Percentiles rank a stretch among this genome's conserved stretches.
Conservation (phyloP, 2,329 filamentous ascomycete genomes). For the Aspergillus terreus region DNA sequence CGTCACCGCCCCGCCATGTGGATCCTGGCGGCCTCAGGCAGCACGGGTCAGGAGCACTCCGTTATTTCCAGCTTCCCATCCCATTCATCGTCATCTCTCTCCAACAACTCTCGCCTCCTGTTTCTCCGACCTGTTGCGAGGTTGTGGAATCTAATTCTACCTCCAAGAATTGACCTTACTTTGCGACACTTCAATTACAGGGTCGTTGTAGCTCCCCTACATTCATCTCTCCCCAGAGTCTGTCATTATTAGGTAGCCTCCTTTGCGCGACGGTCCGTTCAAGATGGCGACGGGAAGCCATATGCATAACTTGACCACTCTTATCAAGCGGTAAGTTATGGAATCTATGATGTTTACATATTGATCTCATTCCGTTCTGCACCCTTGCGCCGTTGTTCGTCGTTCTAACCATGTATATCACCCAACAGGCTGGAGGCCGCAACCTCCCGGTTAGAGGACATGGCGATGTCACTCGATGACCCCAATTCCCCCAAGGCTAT, state of each 20-base stretch:
- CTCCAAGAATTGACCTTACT: neutral
- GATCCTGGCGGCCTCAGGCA: slow-evolving; percentile 16
- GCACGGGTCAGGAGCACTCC: slow-evolving; percentile 21
- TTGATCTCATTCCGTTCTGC: neutral
- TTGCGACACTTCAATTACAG: neutral
- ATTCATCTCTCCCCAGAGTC: slow-evolving; percentile 22
- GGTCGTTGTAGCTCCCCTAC: neutral
- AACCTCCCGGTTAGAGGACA: slow-evolving; percentile 92
- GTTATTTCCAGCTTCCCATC: slow-evolving; percentile 3
- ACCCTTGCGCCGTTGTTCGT: neutral
- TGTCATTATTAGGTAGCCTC: slow-evolving; percentile 3
- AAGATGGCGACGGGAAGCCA: slow-evolving; percentile 68
- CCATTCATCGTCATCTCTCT: neutral
- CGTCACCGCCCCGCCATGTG: slow-evolving; percentile 16
- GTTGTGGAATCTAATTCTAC: neutral
- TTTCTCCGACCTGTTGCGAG: neutral
- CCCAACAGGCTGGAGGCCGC: slow-evolving; percentile 85
- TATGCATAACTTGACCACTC: slow-evolving; percentile 94
- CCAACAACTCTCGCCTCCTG: neutral
- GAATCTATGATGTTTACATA: neutral
- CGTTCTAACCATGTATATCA: slow-evolving; percentile 44
- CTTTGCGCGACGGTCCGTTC: slow-evolving; percentile 13
- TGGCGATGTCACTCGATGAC: slow-evolving; percentile 68
- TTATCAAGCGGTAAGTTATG: slow-evolving; percentile 88
- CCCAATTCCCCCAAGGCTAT: slow-evolving; percentile 42